phyloP scores from a whole-genome alignment of 768 basidiomycete genomes.

The Imleria badia region DNA sequence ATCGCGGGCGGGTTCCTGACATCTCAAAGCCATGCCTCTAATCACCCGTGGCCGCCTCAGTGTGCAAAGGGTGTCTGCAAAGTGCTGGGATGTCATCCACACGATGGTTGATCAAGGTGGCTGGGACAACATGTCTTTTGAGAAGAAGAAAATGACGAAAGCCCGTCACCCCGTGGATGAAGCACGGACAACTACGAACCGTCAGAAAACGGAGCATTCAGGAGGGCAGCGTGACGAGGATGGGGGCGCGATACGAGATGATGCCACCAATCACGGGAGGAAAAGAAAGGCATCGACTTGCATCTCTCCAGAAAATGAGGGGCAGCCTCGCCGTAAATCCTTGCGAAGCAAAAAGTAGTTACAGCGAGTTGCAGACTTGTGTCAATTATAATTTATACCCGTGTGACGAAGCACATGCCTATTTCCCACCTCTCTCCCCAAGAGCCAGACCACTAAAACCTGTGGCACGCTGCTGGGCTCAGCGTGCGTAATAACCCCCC shows the following conservation, averaged over 20 bases:
- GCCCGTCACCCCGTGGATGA: not conserved
- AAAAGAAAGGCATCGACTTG: slow-evolving; percentile 24
- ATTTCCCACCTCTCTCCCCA: slow-evolving; percentile 33
- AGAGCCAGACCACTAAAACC: slow-evolving; percentile 12
- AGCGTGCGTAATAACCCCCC: slow-evolving; percentile 22
- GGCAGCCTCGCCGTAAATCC: slow-evolving; percentile 22
- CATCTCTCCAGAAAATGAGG: slow-evolving; percentile 2
- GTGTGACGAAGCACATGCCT: not conserved
- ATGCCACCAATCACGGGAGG: slow-evolving; percentile 7
- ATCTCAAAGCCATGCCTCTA: slow-evolving; percentile 66
- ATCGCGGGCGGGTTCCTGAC: slow-evolving; percentile 2
- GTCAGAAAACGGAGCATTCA: not conserved
- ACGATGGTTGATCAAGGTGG: slow-evolving; percentile 71
- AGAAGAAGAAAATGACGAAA: slow-evolving; percentile 33
- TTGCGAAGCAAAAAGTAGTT: slow-evolving; percentile 17
- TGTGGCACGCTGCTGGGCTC: slow-evolving; percentile 24
- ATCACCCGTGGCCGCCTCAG: slow-evolving; percentile 81
- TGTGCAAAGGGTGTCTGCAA: slow-evolving; percentile 74
- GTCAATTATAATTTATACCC: not conserved
- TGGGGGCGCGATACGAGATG: slow-evolving; percentile 1
- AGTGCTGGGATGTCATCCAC: slow-evolving; percentile 63
- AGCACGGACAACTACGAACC: not conserved
- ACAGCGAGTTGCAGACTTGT: no score
- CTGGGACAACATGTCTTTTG: slow-evolving; percentile 60
- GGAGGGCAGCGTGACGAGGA: not conserved